phyloP scores from a whole-genome alignment of 1,139 yeast species.

The Insectozyma bohioensis region DNA sequence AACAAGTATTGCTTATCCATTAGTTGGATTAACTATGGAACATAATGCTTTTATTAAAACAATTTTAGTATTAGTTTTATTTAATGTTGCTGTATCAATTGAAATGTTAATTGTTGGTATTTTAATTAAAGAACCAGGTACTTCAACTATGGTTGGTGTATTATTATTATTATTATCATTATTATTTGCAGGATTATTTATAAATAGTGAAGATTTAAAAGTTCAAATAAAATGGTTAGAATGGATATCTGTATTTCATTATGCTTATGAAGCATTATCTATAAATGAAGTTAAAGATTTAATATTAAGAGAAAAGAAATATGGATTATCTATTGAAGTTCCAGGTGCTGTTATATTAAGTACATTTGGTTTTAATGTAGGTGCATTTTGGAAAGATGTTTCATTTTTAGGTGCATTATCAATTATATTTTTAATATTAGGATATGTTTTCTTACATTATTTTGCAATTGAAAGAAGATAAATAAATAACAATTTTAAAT shows the following conservation, averaged over 20 bases:
- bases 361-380: constrained; percentile 89
- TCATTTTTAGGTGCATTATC: constrained; percentile 50
- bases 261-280: constrained; percentile 88
- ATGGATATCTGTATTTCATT: constrained; percentile 87
- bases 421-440: constrained; percentile 55
- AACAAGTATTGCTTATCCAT: constrained; percentile 84
- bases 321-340: constrained; percentile 91
- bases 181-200: constrained; percentile 88
- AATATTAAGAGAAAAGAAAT: constrained; percentile 81
- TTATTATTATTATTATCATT: constrained; percentile 79
- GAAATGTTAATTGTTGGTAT: constrained; percentile 88
- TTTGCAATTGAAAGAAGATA: constrained; percentile 76
- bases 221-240: constrained; percentile 75
- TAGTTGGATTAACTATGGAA: constrained; percentile 83
- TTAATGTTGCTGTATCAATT: constrained; percentile 82
- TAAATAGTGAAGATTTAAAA: constrained; percentile 77
- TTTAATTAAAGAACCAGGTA: constrained; percentile 83
- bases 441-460: constrained; percentile 71
- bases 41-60: constrained; percentile 77
- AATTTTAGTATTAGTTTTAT: constrained; percentile 66
- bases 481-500: constrained; percentile 1
- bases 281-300: constrained; percentile 93
- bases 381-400: constrained; percentile 70
- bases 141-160: constrained; percentile 87
- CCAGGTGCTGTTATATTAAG: constrained; percentile 97